Evolutionary conservation across 306 rosid species (phyloP), one percentile per base, ranked within the genome.

Genomic region (Astragalus glycyphyllos): DNA sequence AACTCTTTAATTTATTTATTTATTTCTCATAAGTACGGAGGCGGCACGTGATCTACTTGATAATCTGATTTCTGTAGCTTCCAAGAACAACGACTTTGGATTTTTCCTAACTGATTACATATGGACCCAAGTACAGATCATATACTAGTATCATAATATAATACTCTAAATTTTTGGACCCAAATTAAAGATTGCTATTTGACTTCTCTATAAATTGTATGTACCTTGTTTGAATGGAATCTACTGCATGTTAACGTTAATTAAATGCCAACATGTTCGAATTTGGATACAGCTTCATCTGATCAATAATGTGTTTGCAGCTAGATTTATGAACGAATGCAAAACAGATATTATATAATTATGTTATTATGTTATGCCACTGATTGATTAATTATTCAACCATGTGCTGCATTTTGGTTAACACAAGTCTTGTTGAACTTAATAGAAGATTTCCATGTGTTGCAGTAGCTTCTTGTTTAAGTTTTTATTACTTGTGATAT

Each of bases 191-290:
- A 17, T 76, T 13, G 50, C 58, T 48, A 62, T 80, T 76, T 80
- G 82, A 73, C 80, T 73, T 79, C 64, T 65, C 56, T 65, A 29
- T 20, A 29, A 13, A 15, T 58, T 58, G 60, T 57, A 45, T 72
- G 38, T 72, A 55, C 81, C 58, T 76, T 68, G 73, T 83, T 63
- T 68, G 78, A 76, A 17, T 62, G 71, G 75, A 76, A 80, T 72
- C 84, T 56, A 4, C 41, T 61, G 12, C 55, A 48, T 65, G 69
- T 64, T 59, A 32, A 48, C 59, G 69, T 64, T 59, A 32, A 51
- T 64, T 59, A 32, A 51, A 47, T 40, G 50, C 34, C 23, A 62
- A 46, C 31, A 38, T 47, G 47, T 31, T 68, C 61, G 53, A 40
- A 46, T 76, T 80, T 47, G 38, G 63, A 32, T 70, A 63, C 15